Conservation (phyloP, 495 filamentous ascomycete species). For the Hypoxylon lienhwacheense region DNA sequence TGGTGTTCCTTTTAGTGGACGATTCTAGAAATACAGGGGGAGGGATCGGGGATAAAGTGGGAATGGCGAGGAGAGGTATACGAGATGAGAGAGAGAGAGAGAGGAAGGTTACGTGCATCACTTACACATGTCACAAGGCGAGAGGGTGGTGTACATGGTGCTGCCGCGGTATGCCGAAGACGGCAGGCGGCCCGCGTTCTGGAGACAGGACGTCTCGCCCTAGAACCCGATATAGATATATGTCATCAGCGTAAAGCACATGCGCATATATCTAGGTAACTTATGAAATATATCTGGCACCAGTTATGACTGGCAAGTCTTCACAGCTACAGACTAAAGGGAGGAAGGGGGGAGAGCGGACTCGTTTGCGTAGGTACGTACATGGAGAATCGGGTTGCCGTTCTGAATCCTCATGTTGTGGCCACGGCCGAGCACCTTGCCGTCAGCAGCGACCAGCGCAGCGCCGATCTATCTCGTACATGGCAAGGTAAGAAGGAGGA, state of each 20-base stretch:
- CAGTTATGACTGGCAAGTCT: no score
- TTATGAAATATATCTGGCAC: background rate
- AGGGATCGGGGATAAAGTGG: background rate
- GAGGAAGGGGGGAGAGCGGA: background rate
- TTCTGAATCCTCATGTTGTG: slow-evolving; percentile 84
- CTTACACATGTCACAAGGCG: slow-evolving; percentile 86
- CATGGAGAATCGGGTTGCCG: slow-evolving; percentile 73
- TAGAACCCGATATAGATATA: slow-evolving; percentile 30
- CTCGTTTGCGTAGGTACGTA: slow-evolving; percentile 39
- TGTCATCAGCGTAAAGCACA: background rate
- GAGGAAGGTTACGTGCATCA: background rate
- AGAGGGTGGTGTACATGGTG: slow-evolving; percentile 87
- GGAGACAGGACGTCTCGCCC: slow-evolving; percentile 80
- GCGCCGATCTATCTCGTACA: slow-evolving; percentile 64
- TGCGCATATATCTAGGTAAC: no score
- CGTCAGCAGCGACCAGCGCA: slow-evolving; percentile 67
- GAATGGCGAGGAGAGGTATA: background rate
- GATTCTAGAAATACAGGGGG: background rate
- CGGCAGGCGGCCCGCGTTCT: slow-evolving; percentile 75
- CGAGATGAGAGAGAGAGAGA: background rate
- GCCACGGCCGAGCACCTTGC: slow-evolving; percentile 74
- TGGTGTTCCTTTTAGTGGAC: background rate
- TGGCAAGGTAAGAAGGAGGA: background rate
- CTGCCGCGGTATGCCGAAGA: slow-evolving; percentile 67
- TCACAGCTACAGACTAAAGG: background rate